Evolutionary conservation across 106 monocot species (phyloP).

Genomic region (Platanthera guangdongensis): DNA sequence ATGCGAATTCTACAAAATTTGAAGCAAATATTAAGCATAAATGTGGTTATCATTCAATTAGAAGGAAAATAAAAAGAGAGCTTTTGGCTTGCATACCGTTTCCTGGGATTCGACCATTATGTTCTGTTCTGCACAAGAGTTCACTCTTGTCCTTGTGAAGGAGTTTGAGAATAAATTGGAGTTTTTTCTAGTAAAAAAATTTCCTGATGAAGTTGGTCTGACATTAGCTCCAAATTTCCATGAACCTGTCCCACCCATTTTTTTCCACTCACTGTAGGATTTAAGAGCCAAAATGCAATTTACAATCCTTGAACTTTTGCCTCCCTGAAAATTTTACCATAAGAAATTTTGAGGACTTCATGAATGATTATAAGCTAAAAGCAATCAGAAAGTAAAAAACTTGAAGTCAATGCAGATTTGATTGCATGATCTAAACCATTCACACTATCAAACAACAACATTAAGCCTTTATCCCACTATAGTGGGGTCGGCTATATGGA

Average conservation of each 20-base stretch:
- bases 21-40: neutral
- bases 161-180: slow-evolving; percentile 42
- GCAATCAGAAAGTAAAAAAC: no score
- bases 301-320: slow-evolving; percentile 70
- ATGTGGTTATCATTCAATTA: neutral
- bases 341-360: neutral
- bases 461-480: no score
- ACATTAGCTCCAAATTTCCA: slow-evolving; percentile 79
- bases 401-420: no score
- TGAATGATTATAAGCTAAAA: no score
- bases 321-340: slow-evolving; percentile 45
- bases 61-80: neutral
- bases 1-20: slow-evolving; percentile 31
- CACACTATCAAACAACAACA: no score
- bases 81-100: slow-evolving; percentile 33
- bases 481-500: no score
- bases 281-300: slow-evolving; percentile 78
- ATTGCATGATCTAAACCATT: no score
- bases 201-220: slow-evolving; percentile 42
- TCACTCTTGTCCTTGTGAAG: slow-evolving; percentile 27
- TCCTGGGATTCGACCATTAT: slow-evolving; percentile 25
- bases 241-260: slow-evolving; percentile 63
- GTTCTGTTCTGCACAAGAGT: neutral
- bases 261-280: slow-evolving; percentile 78
- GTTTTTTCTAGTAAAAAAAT: slow-evolving; percentile 66